A percentile compares a stretch with the other conserved stretches of the same genome.
phyloP scores from a whole-genome alignment of 768 basidiomycete genomes.

The Trametes gibbosa region DNA sequence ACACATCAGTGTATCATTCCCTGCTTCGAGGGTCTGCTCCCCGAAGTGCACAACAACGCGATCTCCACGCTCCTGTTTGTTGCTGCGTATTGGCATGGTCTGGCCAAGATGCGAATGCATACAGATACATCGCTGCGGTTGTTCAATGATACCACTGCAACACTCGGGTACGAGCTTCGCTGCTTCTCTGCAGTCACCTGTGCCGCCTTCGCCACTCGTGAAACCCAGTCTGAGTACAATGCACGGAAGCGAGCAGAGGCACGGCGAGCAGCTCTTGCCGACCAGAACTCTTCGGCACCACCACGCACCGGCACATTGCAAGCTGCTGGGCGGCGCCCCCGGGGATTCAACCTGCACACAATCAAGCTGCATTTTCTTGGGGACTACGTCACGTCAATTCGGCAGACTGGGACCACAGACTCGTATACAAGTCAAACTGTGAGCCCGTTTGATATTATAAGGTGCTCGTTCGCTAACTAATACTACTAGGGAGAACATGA shows the following conservation, averaged over 20 bases:
- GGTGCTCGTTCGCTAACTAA: neutral
- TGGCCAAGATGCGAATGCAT: slow-evolving; percentile 36
- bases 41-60: slow-evolving; percentile 20
- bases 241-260: slow-evolving; percentile 16
- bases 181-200: slow-evolving; percentile 29
- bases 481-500: slow-evolving; percentile 34
- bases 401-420: slow-evolving; percentile 34
- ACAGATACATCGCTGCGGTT: slow-evolving; percentile 25
- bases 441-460: neutral
- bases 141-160: slow-evolving; percentile 21
- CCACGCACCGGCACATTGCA: too few species aligned
- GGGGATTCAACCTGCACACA: slow-evolving; percentile 31
- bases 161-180: slow-evolving; percentile 21
- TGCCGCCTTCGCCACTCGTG: slow-evolving; percentile 24
- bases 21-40: slow-evolving; percentile 33
- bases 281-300: neutral
- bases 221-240: slow-evolving; percentile 24
- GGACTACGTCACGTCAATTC: slow-evolving; percentile 31
- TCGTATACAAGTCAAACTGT: slow-evolving; percentile 35
- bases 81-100: slow-evolving; percentile 33
- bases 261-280: neutral
- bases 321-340: neutral
- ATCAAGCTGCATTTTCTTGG: slow-evolving; percentile 38
- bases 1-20: slow-evolving; percentile 37
- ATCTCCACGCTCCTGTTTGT: slow-evolving; percentile 27